Evolutionary conservation across 225 moss, liverwort and hornwort genomes (phyloP).

Genomic region (Polytrichum formosum): DNA sequence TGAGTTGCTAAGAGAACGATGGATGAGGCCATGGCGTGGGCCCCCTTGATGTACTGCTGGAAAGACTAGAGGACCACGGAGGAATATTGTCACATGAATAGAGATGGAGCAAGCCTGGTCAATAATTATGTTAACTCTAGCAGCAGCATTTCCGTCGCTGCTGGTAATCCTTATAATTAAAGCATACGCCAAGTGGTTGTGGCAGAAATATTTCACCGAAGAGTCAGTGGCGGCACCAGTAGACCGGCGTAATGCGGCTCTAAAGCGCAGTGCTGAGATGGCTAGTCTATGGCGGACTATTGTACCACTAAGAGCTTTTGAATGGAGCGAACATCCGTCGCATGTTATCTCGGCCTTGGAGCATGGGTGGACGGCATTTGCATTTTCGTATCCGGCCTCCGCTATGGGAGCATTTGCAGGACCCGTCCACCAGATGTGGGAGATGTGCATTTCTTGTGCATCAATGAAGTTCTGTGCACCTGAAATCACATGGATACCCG

Average conservation of each 20-base stretch:
- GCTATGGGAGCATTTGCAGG: conserved; percentile 29
- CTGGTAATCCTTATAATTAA: conserved; percentile 28
- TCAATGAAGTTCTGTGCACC: conserved; percentile 41
- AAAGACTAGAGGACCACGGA: conserved; percentile 1
- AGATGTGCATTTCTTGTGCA: conserved; percentile 40
- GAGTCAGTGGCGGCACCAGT: conserved; percentile 14
- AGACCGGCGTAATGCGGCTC: conserved; percentile 41
- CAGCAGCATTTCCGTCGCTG: conserved; percentile 32
- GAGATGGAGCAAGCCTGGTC: conserved; percentile 52
- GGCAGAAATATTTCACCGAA: conserved; percentile 2
- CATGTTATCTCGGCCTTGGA: conserved; percentile 59
- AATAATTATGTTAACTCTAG: conserved; percentile 24
- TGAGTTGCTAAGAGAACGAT: conserved; percentile 10
- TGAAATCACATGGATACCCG: conserved; percentile 33
- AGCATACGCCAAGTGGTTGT: conserved; percentile 17
- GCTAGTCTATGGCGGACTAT: conserved; percentile 49
- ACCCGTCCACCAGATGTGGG: conserved; percentile 48
- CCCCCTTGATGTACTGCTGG: conserved; percentile 6
- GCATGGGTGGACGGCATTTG: conserved; percentile 59
- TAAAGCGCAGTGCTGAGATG: conserved; percentile 51
- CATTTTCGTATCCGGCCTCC: conserved; percentile 45
- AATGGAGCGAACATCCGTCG: conserved; percentile 55
- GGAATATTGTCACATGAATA: conserved; percentile 13
- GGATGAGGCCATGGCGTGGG: conserved; percentile 38
- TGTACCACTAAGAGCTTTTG: conserved; percentile 39